Evolutionary conservation across 306 rosid genomes (phyloP).

Genomic region (Rubus parviflorus): DNA sequence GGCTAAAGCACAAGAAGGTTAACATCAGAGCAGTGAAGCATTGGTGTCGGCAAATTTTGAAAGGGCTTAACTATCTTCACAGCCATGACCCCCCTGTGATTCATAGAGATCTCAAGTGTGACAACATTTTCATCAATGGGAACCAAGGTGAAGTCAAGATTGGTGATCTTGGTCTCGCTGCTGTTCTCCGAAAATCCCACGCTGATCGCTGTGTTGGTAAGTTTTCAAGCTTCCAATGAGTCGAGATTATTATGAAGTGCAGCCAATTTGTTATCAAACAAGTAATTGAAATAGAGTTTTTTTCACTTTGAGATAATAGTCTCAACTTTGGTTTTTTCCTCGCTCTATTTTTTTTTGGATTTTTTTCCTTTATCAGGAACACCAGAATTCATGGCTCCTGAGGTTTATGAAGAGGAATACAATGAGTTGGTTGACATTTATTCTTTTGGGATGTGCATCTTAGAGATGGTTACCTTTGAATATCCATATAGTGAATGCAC

Average conservation of each 20-base stretch:
- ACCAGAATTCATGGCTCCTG: conserved; percentile 99
- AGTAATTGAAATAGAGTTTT: background rate
- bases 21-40: conserved; percentile 93
- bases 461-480: conserved; percentile 96
- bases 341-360: background rate
- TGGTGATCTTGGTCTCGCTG: conserved; percentile 99
- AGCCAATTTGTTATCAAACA: background rate
- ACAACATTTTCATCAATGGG: conserved; percentile 94
- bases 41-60: conserved; percentile 96
- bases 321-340: background rate
- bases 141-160: conserved; percentile 97
- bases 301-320: background rate
- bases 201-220: conserved; percentile 87
- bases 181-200: conserved; percentile 74
- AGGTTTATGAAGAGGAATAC: conserved; percentile 93
- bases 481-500: conserved; percentile 96
- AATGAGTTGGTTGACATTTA: conserved; percentile 94
- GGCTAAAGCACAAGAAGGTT: conserved; percentile 75
- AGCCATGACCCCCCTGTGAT: conserved; percentile 89
- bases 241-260: background rate
- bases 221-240: conserved; percentile 20
- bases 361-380: conserved; percentile 59
- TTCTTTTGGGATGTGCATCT: conserved; percentile 95
- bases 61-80: conserved; percentile 88
- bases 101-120: conserved; percentile 98